Evolutionary conservation across 2,329 filamentous ascomycete genomes (phyloP).

Genomic region (Fusarium tuaranense): DNA sequence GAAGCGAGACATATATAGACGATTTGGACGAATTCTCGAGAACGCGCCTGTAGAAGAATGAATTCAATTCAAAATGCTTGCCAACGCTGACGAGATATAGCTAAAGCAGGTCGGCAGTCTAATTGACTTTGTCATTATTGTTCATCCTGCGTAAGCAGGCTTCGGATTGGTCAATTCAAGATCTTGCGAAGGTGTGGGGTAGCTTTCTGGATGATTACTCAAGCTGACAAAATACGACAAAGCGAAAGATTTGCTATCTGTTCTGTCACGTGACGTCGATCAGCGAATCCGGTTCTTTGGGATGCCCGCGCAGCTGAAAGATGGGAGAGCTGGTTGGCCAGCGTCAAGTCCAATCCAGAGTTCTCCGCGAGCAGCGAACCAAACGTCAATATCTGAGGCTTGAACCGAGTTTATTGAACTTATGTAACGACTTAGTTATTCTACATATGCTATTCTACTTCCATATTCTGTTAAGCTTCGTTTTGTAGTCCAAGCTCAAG

Average conservation of each 20-base stretch:
- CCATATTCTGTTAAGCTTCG: neutral
- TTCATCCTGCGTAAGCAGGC: constrained; percentile 35
- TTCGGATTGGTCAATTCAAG: constrained; percentile 30
- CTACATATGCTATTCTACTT: neutral
- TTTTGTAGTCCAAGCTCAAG: neutral
- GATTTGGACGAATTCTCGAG: constrained; percentile 38
- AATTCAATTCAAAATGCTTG: constrained; percentile 38
- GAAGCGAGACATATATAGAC: constrained; percentile 55
- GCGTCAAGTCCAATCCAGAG: neutral
- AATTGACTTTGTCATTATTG: constrained; percentile 38
- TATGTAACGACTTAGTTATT: neutral
- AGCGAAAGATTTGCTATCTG: neutral
- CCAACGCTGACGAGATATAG: constrained; percentile 44
- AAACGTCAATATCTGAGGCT: neutral
- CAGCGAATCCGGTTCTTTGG: neutral
- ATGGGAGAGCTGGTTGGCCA: neutral
- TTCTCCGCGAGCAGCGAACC: neutral
- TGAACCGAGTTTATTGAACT: neutral
- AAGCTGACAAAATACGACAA: constrained; percentile 28
- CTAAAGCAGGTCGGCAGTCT: constrained; percentile 19
- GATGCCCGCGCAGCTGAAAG: neutral
- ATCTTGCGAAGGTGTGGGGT: neutral
- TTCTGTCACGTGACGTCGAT: constrained; percentile 18
- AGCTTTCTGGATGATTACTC: constrained; percentile 30
- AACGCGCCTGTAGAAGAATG: constrained; percentile 35